These are phyloP conservation scores for Juglanconis sp. DNA, from an alignment of 2,329 filamentous ascomycete genomes.

Conservation along the genomic window DNA sequence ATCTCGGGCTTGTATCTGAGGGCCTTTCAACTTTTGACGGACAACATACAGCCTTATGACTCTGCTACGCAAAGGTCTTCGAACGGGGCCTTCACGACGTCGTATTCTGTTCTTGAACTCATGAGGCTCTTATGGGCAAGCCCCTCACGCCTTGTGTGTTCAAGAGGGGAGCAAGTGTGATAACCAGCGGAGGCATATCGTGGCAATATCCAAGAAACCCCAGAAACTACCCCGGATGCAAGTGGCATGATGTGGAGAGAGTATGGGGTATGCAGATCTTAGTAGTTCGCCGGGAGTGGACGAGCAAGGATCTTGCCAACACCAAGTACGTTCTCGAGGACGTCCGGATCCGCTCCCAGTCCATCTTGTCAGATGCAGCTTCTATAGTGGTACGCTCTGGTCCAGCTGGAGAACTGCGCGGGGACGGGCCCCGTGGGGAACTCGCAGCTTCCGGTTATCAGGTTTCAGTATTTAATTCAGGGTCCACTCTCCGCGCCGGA, in stretches of 20 bases:
- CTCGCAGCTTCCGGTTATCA: neutral
- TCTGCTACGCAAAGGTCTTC: no score
- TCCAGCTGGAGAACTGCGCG: neutral
- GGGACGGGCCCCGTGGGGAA: neutral
- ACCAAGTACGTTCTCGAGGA: neutral
- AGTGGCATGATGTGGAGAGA: constrained; percentile 1
- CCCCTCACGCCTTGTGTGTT: neutral
- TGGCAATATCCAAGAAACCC: neutral
- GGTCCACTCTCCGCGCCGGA: neutral
- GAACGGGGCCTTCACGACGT: no score
- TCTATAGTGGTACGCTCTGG: neutral
- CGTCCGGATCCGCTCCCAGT: neutral
- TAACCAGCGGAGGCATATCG: neutral
- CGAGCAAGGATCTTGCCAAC: neutral
- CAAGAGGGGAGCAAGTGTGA: neutral
- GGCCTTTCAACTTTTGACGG: neutral
- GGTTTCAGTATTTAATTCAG: neutral
- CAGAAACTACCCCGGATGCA: neutral
- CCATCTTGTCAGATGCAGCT: neutral
- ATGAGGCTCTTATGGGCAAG: no score
- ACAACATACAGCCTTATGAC: neutral
- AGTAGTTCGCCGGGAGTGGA: neutral
- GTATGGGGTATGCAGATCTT: constrained; percentile 5
- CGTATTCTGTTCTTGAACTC: no score
- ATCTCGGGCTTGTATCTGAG: no score